Evolutionary conservation across 345 rosid species (phyloP), one percentile per base, ranked within the genome.

Genomic region (Reutealis trisperma): DNA sequence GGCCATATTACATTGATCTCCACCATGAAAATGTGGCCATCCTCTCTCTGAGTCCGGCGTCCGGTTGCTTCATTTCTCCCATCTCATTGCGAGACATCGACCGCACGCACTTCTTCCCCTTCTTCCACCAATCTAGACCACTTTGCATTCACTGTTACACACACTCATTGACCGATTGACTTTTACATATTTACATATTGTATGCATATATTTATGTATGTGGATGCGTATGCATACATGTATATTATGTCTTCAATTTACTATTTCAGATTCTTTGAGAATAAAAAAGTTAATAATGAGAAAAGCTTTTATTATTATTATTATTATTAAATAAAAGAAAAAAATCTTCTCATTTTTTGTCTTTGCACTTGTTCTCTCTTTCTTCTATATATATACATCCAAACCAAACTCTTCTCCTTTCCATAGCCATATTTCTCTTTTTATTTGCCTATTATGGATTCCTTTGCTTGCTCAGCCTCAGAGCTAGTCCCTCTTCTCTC

Each of bases 401-500:
- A 13, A 16, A 9, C 45, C 5, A 1, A 42, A 1, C 18, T 5
- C 65, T 5, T 18, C 18, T 49, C 41, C 30, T 37, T 65, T 18
- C 71, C 25, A 30, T 19, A 24, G 0, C 24, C 25, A 0, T 18
- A 1, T 19, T 41, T 62, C 30, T 14, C 34, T 61, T 22, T 19
- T 15, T 16, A 18, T 19, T 74, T 32, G 27, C 9, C 75, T 69
- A 70, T 80, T 73, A 69, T 77, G 73, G 70, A 82, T 78, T 74
- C 75, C 63, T 16, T 49, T 16, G 70, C 78, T 49, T 89, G 92
- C 61, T 75, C 81, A 2, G 86, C 88, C 64, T 4, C 79, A 27
- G 81, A 89, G 58, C 81, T 89, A 19, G 84, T 86, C 22, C 72
- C 79, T 41, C 74, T 89, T 55, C 81, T 89, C 42, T 83, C 81